Evolutionary conservation across 202 grass and related monocot genomes (phyloP).

Genomic region (Panicum virgatum): DNA sequence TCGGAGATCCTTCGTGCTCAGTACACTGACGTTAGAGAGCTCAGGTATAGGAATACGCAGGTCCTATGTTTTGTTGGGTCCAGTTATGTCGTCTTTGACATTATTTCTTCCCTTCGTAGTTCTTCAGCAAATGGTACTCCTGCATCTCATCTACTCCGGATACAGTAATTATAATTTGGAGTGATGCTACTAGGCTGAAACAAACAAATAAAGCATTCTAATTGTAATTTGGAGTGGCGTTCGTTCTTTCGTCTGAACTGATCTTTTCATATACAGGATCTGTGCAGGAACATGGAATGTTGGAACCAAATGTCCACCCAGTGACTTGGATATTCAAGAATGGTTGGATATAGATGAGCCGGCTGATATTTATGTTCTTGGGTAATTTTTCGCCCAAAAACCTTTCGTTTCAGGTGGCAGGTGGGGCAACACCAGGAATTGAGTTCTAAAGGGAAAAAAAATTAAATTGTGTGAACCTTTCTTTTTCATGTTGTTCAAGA

Average conservation of each 20-base stretch:
- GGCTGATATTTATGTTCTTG: constrained; percentile 81
- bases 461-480: not conserved
- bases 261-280: constrained; percentile 43
- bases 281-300: constrained; percentile 80
- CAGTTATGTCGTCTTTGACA: constrained; percentile 4
- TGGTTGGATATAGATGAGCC: constrained; percentile 71
- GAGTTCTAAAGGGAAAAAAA: not conserved
- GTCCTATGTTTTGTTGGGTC: not conserved
- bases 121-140: not conserved
- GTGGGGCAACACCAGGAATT: not conserved
- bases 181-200: not conserved
- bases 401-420: not conserved
- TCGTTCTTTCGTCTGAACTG: constrained; percentile 14
- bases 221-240: not conserved
- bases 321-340: constrained; percentile 59
- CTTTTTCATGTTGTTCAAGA: not conserved
- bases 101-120: not conserved
- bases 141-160: not conserved
- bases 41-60: constrained; percentile 39
- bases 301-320: constrained; percentile 58
- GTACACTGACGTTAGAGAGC: constrained; percentile 65
- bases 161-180: not conserved
- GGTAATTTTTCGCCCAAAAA: constrained; percentile 37
- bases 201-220: not conserved
- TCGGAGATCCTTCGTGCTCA: constrained; percentile 68